Conservation (phyloP, 2,329 filamentous ascomycete genomes). For the Fusarium nematophilum region DNA sequence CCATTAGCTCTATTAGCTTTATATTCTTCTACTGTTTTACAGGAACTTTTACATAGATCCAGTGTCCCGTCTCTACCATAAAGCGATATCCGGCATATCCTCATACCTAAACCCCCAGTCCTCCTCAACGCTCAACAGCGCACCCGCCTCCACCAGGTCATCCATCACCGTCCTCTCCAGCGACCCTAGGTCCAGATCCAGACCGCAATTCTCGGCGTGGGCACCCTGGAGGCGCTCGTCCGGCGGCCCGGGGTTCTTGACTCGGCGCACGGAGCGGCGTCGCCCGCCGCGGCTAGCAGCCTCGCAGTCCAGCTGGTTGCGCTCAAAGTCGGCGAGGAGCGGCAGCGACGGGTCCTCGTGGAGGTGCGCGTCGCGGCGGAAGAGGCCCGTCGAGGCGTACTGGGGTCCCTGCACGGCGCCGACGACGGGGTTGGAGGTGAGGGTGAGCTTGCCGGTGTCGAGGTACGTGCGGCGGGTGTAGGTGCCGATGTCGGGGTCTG, state of each 20-base stretch:
- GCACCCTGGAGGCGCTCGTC: slow-evolving; percentile 6
- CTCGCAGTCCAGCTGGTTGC: slow-evolving; percentile 56
- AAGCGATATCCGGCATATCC: slow-evolving; percentile 34
- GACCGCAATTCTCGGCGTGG: slow-evolving; percentile 44
- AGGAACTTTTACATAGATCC: no score
- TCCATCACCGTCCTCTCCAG: slow-evolving; percentile 34
- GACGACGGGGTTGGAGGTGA: slow-evolving; percentile 59
- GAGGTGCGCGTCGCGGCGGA: slow-evolving; percentile 60
- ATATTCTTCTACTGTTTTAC: no score
- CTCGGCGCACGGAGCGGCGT: slow-evolving; percentile 41
- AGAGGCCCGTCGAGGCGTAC: slow-evolving; percentile 61
- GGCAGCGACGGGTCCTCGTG: slow-evolving; percentile 56
- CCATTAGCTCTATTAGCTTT: no score
- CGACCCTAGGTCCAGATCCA: slow-evolving; percentile 45
- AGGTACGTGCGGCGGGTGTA: slow-evolving; percentile 50
- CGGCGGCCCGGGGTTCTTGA: slow-evolving; percentile 33
- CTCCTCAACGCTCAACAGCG: slow-evolving; percentile 46
- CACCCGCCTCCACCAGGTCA: slow-evolving; percentile 41
- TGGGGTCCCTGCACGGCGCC: slow-evolving; percentile 67
- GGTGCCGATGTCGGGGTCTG: slow-evolving; percentile 30
- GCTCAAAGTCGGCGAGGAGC: slow-evolving; percentile 58
- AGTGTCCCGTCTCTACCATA: neutral
- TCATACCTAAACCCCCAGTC: slow-evolving; percentile 51
- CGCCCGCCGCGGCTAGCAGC: slow-evolving; percentile 42
- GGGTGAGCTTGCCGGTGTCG: slow-evolving; percentile 52